Evolutionary conservation across 441 rosid species (phyloP), one percentile per base, ranked within the genome.

Genomic region (Erodium chrysanthum): DNA sequence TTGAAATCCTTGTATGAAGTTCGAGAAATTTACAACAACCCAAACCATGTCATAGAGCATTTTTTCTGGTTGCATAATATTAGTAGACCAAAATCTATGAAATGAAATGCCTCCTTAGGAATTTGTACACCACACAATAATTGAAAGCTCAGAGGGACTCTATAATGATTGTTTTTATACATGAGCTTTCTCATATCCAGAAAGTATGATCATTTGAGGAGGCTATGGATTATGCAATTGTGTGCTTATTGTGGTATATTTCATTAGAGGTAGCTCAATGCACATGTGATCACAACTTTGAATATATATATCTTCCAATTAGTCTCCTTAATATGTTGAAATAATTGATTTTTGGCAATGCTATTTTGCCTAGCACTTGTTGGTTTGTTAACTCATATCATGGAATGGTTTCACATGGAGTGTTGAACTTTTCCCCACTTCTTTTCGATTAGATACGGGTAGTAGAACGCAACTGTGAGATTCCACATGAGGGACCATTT

Each of bases 401-500:
- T 25, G 29, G 29, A 25, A 25, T 25, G 29, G 29, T 25, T 25
- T 25, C 29, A 25, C 29, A 1, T 31, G 15, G 20, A n/a, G 15
- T 68, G 21, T 29, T 69, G 7, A 29, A 2, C 71, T 15, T 25
- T 25, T 74, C 48, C 12, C 23, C 72, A 21, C 12, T 75, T 71
- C 61, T 56, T 18, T 56, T 56, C 10, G 79, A 76, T 63, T 86
- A 95, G 98, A 95, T 95, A 76, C 81, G 99, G 79, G 71, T 92
- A 69, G 78, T 95, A 66, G 98, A 95, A 62, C 86, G 99, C 65
- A 95, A 92, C 71, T 90, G 98, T 35, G 99, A 95, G 81, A 92
- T 95, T 75, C 98, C 99, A 3, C 99, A 95, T 70, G 99, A 95
- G 85, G 99, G 99, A 64, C 98, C 98, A 50, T 92, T 95, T 77